Percentiles rank a stretch among this genome's conserved stretches.
Evolutionary conservation across 371 early-diverging fungal genomes (phyloP).

Genomic region (Circinella minor): DNA sequence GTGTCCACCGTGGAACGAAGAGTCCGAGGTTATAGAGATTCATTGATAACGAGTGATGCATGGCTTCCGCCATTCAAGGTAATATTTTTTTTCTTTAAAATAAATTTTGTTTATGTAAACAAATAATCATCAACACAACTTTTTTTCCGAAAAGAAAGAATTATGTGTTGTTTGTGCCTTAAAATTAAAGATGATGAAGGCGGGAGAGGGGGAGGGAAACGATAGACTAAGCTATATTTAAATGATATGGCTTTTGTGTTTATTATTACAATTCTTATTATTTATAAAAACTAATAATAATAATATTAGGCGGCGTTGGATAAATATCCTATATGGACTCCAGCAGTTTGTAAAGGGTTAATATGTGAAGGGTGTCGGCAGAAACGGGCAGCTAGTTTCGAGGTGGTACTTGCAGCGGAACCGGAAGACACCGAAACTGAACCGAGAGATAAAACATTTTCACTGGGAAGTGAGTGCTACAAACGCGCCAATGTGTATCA

Average conservation of each 20-base stretch:
- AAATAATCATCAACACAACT: too few relatives aligned
- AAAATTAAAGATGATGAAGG: too few relatives aligned
- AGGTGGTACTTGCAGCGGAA: slow-evolving; percentile 11
- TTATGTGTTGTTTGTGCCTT: too few relatives aligned
- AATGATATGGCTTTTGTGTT: too few relatives aligned
- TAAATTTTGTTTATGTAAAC: too few relatives aligned
- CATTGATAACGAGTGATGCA: slow-evolving; percentile 26
- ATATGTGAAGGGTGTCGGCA: slow-evolving; percentile 27
- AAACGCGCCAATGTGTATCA: slow-evolving; percentile 27
- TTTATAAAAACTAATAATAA: neutral
- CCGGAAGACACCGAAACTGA: slow-evolving; percentile 15
- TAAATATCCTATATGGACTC: slow-evolving; percentile 17
- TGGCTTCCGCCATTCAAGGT: slow-evolving; percentile 30
- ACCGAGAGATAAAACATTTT: slow-evolving; percentile 13
- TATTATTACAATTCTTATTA: too few relatives aligned
- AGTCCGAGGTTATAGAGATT: slow-evolving; percentile 18
- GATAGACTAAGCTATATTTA: too few relatives aligned
- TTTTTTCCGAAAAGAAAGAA: too few relatives aligned
- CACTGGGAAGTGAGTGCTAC: slow-evolving; percentile 27
- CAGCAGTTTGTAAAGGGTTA: neutral
- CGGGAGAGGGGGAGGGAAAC: too few relatives aligned
- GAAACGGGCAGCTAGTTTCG: slow-evolving; percentile 16
- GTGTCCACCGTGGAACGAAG: slow-evolving; percentile 23
- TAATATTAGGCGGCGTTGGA: slow-evolving; percentile 21
- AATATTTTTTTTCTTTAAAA: neutral